Conservation (phyloP, 2,329 filamentous ascomycete genomes). For the Rutstroemia sp. region DNA sequence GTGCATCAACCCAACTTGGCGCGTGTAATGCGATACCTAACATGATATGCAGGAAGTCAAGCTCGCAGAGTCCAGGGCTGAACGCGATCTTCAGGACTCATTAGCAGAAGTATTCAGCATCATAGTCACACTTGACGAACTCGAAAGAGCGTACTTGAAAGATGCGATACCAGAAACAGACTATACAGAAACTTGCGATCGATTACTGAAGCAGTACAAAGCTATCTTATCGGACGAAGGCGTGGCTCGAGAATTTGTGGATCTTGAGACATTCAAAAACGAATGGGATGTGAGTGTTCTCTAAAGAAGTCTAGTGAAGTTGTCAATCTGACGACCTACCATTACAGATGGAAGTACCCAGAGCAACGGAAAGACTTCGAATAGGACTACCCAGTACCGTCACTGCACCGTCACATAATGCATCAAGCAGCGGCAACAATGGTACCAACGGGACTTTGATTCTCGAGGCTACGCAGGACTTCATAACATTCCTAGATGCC, state of each 20-base stretch:
- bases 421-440: constrained; percentile 33
- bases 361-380: constrained; percentile 84
- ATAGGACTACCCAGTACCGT: constrained; percentile 87
- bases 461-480: constrained; percentile 89
- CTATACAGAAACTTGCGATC: constrained; percentile 93
- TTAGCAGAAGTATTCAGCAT: constrained; percentile 97
- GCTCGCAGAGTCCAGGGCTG: constrained; percentile 74
- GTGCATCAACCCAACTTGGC: constrained; percentile 10
- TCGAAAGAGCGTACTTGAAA: constrained; percentile 94
- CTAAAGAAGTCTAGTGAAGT: neutral
- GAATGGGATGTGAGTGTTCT: constrained; percentile 72
- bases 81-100: constrained; percentile 91
- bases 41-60: constrained; percentile 71
- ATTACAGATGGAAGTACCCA: constrained; percentile 78
- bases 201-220: constrained; percentile 93
- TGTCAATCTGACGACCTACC: neutral
- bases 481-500: constrained; percentile 96
- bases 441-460: constrained; percentile 56
- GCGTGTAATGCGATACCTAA: neutral
- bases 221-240: constrained; percentile 85
- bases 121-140: constrained; percentile 86
- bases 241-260: constrained; percentile 81
- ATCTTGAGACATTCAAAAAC: constrained; percentile 83
- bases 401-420: constrained; percentile 41
- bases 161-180: constrained; percentile 87